Conservation (phyloP, 805 yeast genomes). For the Yamadazyma insecticola region DNA sequence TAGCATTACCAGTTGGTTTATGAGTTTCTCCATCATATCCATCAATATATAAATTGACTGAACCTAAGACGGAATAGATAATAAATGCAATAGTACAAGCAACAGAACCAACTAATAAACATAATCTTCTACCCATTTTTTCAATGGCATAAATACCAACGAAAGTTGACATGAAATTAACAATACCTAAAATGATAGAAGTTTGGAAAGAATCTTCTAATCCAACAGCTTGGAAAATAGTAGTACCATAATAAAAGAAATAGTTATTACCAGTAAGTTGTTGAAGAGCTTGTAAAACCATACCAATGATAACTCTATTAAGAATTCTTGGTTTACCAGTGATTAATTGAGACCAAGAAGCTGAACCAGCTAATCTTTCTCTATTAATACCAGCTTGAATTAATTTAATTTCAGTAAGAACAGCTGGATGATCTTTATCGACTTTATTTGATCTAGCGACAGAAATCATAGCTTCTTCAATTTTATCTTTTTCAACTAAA, state of each 20-base stretch:
- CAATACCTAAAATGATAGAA: conserved; percentile 50
- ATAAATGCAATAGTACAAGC: conserved; percentile 55
- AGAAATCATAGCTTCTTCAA: conserved; percentile 52
- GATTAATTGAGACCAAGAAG: conserved; percentile 60
- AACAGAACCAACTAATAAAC: conserved; percentile 40
- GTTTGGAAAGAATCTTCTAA: conserved; percentile 51
- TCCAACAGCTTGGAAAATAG: conserved; percentile 50
- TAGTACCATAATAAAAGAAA: conserved; percentile 58
- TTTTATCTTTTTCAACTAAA: conserved; percentile 45
- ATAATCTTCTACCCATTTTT: conserved; percentile 43
- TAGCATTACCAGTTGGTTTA: conserved; percentile 53
- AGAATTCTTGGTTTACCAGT: conserved; percentile 61
- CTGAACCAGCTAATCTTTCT: conserved; percentile 59
- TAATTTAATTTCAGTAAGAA: conserved; percentile 48
- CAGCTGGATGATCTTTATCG: conserved; percentile 48
- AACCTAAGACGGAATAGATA: conserved; percentile 59
- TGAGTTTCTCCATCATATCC: conserved; percentile 34
- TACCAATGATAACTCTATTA: conserved; percentile 53
- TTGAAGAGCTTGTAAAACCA: conserved; percentile 54
- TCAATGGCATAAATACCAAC: conserved; percentile 50
- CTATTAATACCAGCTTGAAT: conserved; percentile 59
- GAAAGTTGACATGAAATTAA: conserved; percentile 53
- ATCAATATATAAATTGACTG: conserved; percentile 39
- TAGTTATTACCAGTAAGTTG: conserved; percentile 62
- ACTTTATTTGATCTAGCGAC: conserved; percentile 58